Percentiles rank a stretch among this genome's conserved stretches.
phyloP scores from a whole-genome alignment of 345 rosid genomes.

The Crucihimalaya himalaica region DNA sequence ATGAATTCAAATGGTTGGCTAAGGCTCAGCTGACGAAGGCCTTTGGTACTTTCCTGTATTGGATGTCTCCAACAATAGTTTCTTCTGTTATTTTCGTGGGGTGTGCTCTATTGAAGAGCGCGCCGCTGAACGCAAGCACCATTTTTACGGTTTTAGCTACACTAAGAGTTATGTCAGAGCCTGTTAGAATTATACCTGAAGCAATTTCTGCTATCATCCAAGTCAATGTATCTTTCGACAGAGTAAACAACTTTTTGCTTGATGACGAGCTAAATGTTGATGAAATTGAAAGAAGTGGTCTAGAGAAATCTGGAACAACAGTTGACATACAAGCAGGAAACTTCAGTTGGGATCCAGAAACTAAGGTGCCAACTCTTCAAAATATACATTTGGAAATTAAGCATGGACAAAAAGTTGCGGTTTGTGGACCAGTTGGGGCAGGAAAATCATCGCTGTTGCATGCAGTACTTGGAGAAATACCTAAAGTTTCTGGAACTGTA shows the following conservation, averaged over 20 bases:
- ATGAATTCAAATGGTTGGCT: slow-evolving; percentile 67
- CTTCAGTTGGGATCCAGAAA: slow-evolving; percentile 74
- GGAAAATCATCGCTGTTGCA: slow-evolving; percentile 75
- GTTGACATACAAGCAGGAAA: slow-evolving; percentile 54
- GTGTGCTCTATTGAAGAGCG: slow-evolving; percentile 55
- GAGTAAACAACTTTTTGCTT: slow-evolving; percentile 59
- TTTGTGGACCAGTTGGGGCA: slow-evolving; percentile 80
- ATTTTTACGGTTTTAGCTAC: slow-evolving; percentile 77
- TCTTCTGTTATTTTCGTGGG: slow-evolving; percentile 68
- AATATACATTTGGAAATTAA: slow-evolving; percentile 50
- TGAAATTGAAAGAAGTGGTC: slow-evolving; percentile 35
- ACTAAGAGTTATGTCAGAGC: slow-evolving; percentile 62
- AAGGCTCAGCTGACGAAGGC: slow-evolving; percentile 54
- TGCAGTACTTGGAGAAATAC: slow-evolving; percentile 72
- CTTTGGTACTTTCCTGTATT: slow-evolving; percentile 53
- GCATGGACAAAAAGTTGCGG: slow-evolving; percentile 62
- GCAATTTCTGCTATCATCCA: slow-evolving; percentile 73
- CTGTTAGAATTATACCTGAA: slow-evolving; percentile 70
- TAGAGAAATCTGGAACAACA: slow-evolving; percentile 34
- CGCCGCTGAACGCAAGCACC: slow-evolving; percentile 71
- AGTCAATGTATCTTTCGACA: slow-evolving; percentile 63
- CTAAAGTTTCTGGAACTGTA: slow-evolving; percentile 66
- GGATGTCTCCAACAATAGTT: slow-evolving; percentile 73
- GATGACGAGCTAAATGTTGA: slow-evolving; percentile 60
- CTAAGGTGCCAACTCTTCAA: slow-evolving; percentile 43